Evolutionary conservation across 2,329 filamentous ascomycete species (phyloP), one percentile per base, ranked within the genome.

Genomic region (Dryadomyces quercivorus): DNA sequence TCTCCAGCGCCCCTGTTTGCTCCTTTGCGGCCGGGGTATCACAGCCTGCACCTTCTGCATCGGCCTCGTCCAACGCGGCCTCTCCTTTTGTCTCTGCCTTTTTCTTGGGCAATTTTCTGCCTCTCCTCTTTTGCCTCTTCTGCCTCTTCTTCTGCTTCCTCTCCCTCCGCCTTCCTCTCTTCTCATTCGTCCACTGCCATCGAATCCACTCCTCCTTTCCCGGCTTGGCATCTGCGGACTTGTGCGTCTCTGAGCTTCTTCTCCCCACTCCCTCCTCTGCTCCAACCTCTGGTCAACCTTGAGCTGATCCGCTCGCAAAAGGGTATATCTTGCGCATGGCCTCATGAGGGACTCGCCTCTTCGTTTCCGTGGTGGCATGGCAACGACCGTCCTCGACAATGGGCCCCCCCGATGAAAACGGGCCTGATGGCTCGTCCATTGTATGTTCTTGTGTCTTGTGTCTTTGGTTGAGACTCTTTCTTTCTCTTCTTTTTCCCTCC

Each of bases 391-490:
- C 22, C n/a, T 31, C n/a, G 20, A 38, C 42, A 20, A 76, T 77
- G 74, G 71, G 72, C 59, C 67, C 72, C 59, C 61, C 69, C 58
- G 63, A 63, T 53, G 69, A 73, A 59, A 74, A 87, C 62, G 84
- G 80, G 69, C 82, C 82, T 56, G 87, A 91, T 75, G 85, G 78
- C 71, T 85, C 85, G 56, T 90, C 87, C 59, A 82, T 91, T 63
- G 84, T 87, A 69, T 68, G 82, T 68, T 12, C n/a, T n/a, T n/a
- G n/a, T n/a, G n/a, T n/a, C n/a, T n/a, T n/a, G n/a, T n/a, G n/a
- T n/a, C n/a, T n/a, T n/a, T n/a, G n/a, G n/a, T n/a, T n/a, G n/a
- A n/a, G n/a, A n/a, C n/a, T 34, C 16, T 10, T 26, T 10, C 36
- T 16, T 15, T 51, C 3, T 18, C 31, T 2, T 26, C 22, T 42